Percentiles rank a stretch among this genome's conserved stretches.
Conservation (phyloP, 2,329 filamentous ascomycete genomes). For the Huntiella decipiens region DNA sequence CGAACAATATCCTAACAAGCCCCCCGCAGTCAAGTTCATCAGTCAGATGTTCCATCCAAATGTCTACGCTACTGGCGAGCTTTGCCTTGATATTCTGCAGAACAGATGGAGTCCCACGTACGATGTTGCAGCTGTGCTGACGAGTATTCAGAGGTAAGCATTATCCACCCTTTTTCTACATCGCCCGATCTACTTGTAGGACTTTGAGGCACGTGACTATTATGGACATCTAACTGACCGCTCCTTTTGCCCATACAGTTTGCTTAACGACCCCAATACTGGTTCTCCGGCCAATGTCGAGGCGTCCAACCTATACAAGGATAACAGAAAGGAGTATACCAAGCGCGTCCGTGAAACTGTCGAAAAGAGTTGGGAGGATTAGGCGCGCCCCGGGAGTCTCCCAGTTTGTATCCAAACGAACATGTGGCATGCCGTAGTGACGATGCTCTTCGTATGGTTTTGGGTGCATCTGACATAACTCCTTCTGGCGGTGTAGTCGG, state of each 20-base stretch:
- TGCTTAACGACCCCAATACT: slow-evolving; percentile 97
- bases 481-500: no score
- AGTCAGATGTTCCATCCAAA: slow-evolving; percentile 99
- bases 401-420: not conserved
- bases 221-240: not conserved
- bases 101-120: slow-evolving; percentile 98
- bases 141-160: slow-evolving; percentile 79
- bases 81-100: slow-evolving; percentile 91
- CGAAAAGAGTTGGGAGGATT: slow-evolving; percentile 99
- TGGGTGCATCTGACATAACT: no score
- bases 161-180: not conserved
- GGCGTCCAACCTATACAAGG: slow-evolving; percentile 94
- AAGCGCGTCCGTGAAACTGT: slow-evolving; percentile 93
- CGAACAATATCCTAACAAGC: slow-evolving; percentile 97
- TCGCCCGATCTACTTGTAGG: not conserved
- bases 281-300: slow-evolving; percentile 95
- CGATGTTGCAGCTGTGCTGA: slow-evolving; percentile 90
- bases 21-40: slow-evolving; percentile 94
- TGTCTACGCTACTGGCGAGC: slow-evolving; percentile 89
- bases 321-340: slow-evolving; percentile 89
- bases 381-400: slow-evolving; percentile 9
- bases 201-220: not conserved
- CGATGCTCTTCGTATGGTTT: no score
- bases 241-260: slow-evolving; percentile 28
- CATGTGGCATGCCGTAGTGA: no score